Conservation (phyloP, 176 grass and related monocot genomes). For the Elymus sibiricus region DNA sequence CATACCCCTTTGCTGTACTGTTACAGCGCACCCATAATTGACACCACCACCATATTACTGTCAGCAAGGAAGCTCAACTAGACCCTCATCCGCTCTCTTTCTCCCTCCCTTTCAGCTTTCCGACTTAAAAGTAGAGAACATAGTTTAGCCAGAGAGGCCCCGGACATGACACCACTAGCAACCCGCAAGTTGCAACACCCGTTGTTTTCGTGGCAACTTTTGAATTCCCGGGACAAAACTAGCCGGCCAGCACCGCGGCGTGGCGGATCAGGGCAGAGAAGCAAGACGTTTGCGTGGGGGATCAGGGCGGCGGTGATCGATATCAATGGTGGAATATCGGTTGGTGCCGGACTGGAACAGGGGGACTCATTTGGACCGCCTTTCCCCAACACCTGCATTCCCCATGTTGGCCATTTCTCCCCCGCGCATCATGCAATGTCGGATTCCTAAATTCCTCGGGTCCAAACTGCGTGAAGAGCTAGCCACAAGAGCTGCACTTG, state of each 20-base stretch:
- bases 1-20: not conserved
- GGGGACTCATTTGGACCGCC: constrained; percentile 4
- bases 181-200: not conserved
- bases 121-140: not conserved
- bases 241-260: not conserved
- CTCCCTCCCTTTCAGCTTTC: not conserved
- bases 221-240: not conserved
- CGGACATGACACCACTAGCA: constrained; percentile 1
- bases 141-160: not conserved
- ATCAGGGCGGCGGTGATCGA: not conserved
- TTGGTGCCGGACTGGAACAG: constrained; percentile 14
- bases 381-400: constrained; percentile 5
- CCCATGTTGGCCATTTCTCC: constrained; percentile 1
- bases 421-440: not conserved
- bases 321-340: not conserved
- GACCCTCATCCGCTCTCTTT: not conserved
- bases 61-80: not conserved
- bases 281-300: constrained; percentile 11
- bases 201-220: not conserved
- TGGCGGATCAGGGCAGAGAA: not conserved
- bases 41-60: not conserved
- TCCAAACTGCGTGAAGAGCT: not conserved
- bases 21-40: constrained; percentile 11
- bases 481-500: not conserved
- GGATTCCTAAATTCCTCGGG: not conserved